Base-by-base conservation (phyloP, 2,329 filamentous ascomycete species). In the Venturia nashicola region DNA sequence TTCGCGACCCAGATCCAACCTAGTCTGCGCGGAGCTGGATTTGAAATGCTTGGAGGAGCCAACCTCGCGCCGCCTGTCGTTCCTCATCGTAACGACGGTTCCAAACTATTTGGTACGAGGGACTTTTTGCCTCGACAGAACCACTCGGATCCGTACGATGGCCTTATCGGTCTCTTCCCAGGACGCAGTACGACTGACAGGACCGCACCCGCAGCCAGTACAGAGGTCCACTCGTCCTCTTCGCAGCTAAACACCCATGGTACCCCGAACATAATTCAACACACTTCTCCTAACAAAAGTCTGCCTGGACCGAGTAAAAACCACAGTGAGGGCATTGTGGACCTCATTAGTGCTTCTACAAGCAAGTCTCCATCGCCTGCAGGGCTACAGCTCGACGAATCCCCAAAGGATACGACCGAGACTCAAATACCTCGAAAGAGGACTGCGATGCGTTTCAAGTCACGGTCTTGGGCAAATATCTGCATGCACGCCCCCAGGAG, bases 1-100 rank as follows among this genome's bases (percentile, higher is more conserved):
- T 60, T 60, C 40, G 59, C 59, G 3, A 60, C 59, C 9, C 59
- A 60, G 36, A 39, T 60, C 20, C 59, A 39, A 27, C 59, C 36
- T 39, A 43, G 59, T 27, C 43, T 42, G 59, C 36, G 20, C 20
- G 39, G 42, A 40, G 59, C 59, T 34, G 59, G 42, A 1, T 42
- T 60, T 27, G 59, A 60, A 27, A 60, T 60, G n/a, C 59, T 60
- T 18, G 39, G 36, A 11, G 59, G 59, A 42, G 42, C 39, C 12
- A 60, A 60, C 40, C 39, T 60, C n/a, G 59, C 59, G 16, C 36
- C 39, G 18, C 59, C 59, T 42, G 39, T 60, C 14, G 59, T 44
- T 20, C 59, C 59, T 16, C 59, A 44, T 27, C 59, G 59, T 16
- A 60, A 60, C 9, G 59, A 60, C 11, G 51, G 51, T 5, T 34